Percentiles rank a stretch among this genome's conserved stretches.
Evolutionary conservation across 2,329 filamentous ascomycete genomes (phyloP).

Genomic region (Conoideocrella luteorostrata): DNA sequence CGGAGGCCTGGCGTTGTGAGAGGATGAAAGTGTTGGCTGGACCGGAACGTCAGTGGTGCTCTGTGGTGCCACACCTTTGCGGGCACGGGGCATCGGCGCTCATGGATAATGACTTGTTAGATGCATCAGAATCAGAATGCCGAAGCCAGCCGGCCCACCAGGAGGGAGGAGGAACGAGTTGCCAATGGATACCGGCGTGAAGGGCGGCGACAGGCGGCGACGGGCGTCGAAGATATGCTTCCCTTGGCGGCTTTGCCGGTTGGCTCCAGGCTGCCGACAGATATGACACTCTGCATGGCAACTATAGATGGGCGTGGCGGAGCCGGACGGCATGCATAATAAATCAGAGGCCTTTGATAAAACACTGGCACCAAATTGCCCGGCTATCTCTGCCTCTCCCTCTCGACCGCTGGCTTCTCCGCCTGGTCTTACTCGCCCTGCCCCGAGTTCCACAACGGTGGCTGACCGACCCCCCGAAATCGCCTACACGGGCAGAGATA

Average conservation of each 20-base stretch:
- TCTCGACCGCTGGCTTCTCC: too few species aligned
- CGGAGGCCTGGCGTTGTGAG: conserved; percentile 11
- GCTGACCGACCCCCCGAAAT: conserved; percentile 4
- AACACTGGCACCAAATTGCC: too few species aligned
- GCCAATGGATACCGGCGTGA: not conserved
- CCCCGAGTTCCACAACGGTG: conserved; percentile 4
- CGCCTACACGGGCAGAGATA: not conserved
- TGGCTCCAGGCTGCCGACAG: too few species aligned
- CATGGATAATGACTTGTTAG: not conserved
- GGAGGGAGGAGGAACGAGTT: not conserved
- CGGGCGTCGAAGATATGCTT: too few species aligned
- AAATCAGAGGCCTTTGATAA: too few species aligned
- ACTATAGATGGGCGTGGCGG: too few species aligned
- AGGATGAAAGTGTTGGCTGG: conserved; percentile 8
- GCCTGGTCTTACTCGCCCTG: conserved; percentile 4
- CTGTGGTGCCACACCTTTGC: conserved; percentile 11
- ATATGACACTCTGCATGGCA: too few species aligned
- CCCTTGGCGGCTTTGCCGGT: too few species aligned
- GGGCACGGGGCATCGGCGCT: conserved; percentile 5
- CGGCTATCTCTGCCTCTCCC: too few species aligned
- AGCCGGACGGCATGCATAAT: too few species aligned
- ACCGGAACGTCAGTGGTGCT: conserved; percentile 9
- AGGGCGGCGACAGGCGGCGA: too few species aligned
- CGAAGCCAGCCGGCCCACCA: conserved; percentile 9
- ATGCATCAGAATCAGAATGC: conserved; percentile 4